Evolutionary conservation across 495 filamentous ascomycete species (phyloP).

Genomic region (Aspergillus nidulans): DNA sequence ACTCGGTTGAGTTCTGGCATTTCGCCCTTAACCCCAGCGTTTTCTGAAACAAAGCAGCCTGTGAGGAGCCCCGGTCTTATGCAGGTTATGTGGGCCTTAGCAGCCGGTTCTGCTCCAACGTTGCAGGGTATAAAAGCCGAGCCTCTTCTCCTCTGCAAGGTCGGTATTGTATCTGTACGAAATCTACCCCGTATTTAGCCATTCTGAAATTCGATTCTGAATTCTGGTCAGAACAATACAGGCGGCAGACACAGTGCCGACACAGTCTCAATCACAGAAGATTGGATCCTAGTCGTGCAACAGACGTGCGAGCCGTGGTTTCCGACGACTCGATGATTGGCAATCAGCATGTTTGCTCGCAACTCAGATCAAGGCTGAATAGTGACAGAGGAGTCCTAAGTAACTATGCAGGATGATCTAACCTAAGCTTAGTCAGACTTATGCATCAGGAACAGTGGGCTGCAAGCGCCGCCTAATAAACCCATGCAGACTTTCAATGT

Average conservation of each 20-base stretch:
- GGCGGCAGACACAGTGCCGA: too few species aligned
- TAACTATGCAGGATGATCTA: neutral
- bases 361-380: neutral
- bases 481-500: neutral
- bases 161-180: neutral
- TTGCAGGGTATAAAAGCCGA: neutral
- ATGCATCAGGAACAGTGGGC: neutral
- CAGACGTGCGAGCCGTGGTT: neutral
- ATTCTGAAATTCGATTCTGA: too few species aligned
- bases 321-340: neutral
- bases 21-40: neutral
- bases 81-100: neutral
- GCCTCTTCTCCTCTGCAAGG: neutral
- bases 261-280: too few species aligned
- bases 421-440: neutral
- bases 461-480: neutral
- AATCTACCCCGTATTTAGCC: too few species aligned
- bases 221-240: too few species aligned
- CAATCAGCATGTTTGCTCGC: neutral
- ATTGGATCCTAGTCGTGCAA: too few species aligned
- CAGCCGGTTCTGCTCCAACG: neutral
- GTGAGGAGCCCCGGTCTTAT: conserved; percentile 1
- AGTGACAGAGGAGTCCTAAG: neutral
- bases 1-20: neutral
- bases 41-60: conserved; percentile 4